phyloP scores from a whole-genome alignment of 116 monocot genomes.

The Papilionanthe hybrid region DNA sequence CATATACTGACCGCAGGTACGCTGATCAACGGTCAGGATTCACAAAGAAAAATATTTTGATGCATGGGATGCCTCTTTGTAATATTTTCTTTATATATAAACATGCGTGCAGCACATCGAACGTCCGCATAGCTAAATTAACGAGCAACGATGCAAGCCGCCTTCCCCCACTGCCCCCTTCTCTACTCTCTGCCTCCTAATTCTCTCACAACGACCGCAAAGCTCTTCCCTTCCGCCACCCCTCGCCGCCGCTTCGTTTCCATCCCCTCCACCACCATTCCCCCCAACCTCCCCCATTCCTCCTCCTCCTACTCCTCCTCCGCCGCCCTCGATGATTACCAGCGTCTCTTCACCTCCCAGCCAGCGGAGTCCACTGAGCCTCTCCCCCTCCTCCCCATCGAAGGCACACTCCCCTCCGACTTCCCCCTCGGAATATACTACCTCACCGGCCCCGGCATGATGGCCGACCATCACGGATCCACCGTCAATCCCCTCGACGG shows the following conservation, averaged over 20 bases:
- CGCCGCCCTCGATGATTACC: conserved; percentile 11
- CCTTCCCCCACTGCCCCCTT: not conserved
- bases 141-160: not conserved
- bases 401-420: conserved; percentile 15
- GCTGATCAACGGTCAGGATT: too few relatives aligned
- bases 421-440: conserved; percentile 16
- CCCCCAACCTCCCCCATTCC: not conserved
- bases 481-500: not conserved
- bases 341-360: conserved; percentile 22
- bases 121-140: too few relatives aligned
- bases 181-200: not conserved
- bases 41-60: too few relatives aligned
- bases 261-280: not conserved
- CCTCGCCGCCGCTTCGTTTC: not conserved
- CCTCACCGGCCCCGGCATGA: conserved; percentile 33
- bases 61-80: too few relatives aligned
- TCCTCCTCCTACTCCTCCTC: not conserved
- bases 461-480: conserved; percentile 15
- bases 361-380: conserved; percentile 10
- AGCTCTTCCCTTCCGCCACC: not conserved
- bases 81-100: too few relatives aligned
- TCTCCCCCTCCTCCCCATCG: not conserved
- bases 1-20: too few relatives aligned
- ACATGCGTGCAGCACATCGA: too few relatives aligned
- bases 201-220: not conserved